Base-by-base conservation (phyloP, 116 monocot species). In the Zostera marina region DNA sequence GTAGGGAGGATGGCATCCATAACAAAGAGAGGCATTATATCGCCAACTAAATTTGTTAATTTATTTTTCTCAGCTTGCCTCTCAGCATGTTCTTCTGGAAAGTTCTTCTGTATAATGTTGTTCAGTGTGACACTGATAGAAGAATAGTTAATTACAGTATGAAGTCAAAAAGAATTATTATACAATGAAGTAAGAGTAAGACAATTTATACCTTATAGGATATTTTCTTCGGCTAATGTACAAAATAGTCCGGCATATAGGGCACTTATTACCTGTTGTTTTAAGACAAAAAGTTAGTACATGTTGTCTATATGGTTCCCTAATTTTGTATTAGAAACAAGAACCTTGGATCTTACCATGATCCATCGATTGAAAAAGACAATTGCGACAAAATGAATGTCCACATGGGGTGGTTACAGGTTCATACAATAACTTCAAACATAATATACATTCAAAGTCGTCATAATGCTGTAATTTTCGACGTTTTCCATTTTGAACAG, bases 381-480 rank as follows among this genome's bases (percentile, higher is more conserved):
- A 96, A 63, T 73, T 58, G 9, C 96, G 85, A 60, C 89, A 96
- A 70, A 96, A 89, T 44, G 96, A 89, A 71, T 96, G 96, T 8
- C 96, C 96, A 78, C 96, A 96, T 54, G 96, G 89, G 54, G 96
- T 96, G 56, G 96, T 96, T 15, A 96, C 85, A 25, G 96, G 96
- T 70, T 96, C 85, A 70, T 82, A 85, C 32, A 96, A 52, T 63
- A 96, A 67, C 66, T 51, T 51, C 19, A 51, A 51, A 17, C 49
- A 51, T 51, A 51, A 19, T 16, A 21, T 51, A 51, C 49, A 17
- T 13, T 51, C 49, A 51, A 51, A 51, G 49, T 51, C 49, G 20
- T 51, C 49, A 17, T 19, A 51, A 21, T 9, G 49, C 20, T 51
- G 49, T 8, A 51, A 7, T 19, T 51, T 51, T 51, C 49, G 19